These are phyloP conservation scores for Cercospora janseana DNA, from an alignment of 2,329 filamentous ascomycete genomes.

Conservation along the genomic window DNA sequence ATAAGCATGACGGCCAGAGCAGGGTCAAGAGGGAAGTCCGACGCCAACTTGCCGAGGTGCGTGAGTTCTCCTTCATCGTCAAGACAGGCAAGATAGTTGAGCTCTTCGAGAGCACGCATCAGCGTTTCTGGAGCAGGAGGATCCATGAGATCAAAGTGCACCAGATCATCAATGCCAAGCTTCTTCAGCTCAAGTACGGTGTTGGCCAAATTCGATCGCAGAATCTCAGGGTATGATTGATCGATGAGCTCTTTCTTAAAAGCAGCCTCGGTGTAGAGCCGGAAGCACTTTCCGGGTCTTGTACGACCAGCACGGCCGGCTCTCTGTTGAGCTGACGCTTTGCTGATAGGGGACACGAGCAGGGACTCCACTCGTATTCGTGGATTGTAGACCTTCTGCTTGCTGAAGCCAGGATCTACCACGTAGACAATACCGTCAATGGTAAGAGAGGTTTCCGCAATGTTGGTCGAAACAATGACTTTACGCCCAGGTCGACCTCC, in stretches of 20 bases:
- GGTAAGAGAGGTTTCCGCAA: constrained; percentile 94
- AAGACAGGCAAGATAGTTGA: constrained; percentile 94
- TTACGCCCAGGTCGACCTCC: constrained; percentile 89
- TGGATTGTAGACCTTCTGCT: constrained; percentile 99
- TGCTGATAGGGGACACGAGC: constrained; percentile 95
- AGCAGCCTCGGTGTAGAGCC: constrained; percentile 88
- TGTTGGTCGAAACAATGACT: constrained; percentile 92
- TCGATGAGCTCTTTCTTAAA: constrained; percentile 99
- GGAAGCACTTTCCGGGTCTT: constrained; percentile 95
- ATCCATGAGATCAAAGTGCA: constrained; percentile 99
- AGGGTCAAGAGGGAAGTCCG: constrained; percentile 93
- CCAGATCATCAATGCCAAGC: constrained; percentile 88
- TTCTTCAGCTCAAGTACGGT: constrained; percentile 97
- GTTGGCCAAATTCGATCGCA: constrained; percentile 89
- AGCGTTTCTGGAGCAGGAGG: constrained; percentile 96
- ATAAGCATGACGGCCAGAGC: constrained; percentile 96
- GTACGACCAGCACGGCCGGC: constrained; percentile 99
- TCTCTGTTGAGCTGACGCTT: constrained; percentile 93
- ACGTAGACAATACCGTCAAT: constrained; percentile 99
- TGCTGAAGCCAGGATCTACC: constrained; percentile 98
- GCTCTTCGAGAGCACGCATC: constrained; percentile 94
- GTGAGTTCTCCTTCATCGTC: constrained; percentile 96
- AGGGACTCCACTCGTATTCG: constrained; percentile 94
- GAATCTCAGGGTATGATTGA: constrained; percentile 93
- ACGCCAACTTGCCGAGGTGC: constrained; percentile 77